Base-by-base conservation (phyloP, 768 basidiomycete genomes). In the Pseudohyphozyma bogoriensis region DNA sequence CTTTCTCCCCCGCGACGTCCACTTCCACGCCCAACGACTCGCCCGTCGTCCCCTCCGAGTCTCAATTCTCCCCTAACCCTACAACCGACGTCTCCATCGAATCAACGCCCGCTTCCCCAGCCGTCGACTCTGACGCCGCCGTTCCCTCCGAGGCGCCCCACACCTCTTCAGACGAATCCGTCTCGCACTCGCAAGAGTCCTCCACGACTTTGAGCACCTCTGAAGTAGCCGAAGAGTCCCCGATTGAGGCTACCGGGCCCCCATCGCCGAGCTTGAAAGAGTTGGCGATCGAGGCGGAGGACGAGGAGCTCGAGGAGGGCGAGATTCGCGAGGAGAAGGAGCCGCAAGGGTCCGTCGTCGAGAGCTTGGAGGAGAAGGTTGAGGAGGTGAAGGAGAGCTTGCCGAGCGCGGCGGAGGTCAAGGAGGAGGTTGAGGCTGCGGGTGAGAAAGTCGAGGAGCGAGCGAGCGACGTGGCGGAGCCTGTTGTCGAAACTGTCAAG, bases 221-320 rank as follows among this genome's bases (percentile, higher is more conserved):
- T 13, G 8, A 7, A 18, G 13, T 31, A n/a, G 26, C 47, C 12
- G 47, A 49, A 20, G 47, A 28, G 1, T 3, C 28, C 29, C 28
- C 29, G 26, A 26, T 29, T 16, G 29, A 54, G 26, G 40, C 42
- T 7, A 40, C 36, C 20, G n/a, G 28, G n/a, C 35, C 50, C 0
- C 51, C 33, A 8, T 26, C 29, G 10, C 51, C 56, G 8, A 45
- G 42, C 11, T 31, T 53, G 28, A 11, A 42, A n/a, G 58, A 59
- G 51, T 33, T 53, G 15, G 44, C 51, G 2, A 31, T 59, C 36
- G 49, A 51, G 24, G 40, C 54, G 42, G 49, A 61, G n/a, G 46
- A 28, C 29, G 50, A 49, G 15, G 51, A 39, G 26, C 32, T 46
- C 40, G 58, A 47, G 16, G 42, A 37, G 24, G 56, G 42, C 35